Evolutionary conservation across 2,329 filamentous ascomycete species (phyloP), one percentile per base, ranked within the genome.

Genomic region (Ophiocordyceps australis): DNA sequence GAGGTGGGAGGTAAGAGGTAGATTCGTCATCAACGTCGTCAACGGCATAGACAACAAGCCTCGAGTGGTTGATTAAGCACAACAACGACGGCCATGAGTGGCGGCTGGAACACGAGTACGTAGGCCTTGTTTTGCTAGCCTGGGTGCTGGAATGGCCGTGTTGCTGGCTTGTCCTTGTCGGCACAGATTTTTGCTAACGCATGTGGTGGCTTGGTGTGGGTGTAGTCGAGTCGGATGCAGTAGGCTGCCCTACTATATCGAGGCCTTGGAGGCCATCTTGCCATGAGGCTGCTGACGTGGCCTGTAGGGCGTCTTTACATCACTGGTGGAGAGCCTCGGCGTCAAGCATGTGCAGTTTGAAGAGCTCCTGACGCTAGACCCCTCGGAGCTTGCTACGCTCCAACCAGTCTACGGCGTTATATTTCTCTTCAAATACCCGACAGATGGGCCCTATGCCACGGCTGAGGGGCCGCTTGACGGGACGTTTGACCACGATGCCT

Each of bases 361-460:
- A 57, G 89, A 98, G 57, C 73, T 98, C 35, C 70, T 94, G 30
- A 77, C 80, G 2, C 73, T 98, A 36, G 86, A 95, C 39, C 61
- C 81, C 6, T 70, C 80, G 27, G 65, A 67, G 30, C 65, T 91
- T 9, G 63, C 67, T 22, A 57, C 73, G 35, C 65, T 83, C 18
- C 73, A 76, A 39, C 78, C 80, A 12, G 64, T 93, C 27, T 91
- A 93, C 56, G 89, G 89, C 42, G 82, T 98, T 38, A 94, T 98
- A 45, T 98, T 98, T 55, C 80, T 98, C 49, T 98, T 98, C 73
- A 95, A 94, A 57, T 98, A 80, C 54, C 80, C 70, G 26, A 83
- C 72, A 32, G 73, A 78, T 45, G 66, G 52, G 32, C 66, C 59
- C 39, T 75, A 61, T 56, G 69, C 57, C 20, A 51, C 50, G 32